phyloP scores from a whole-genome alignment of 2,329 filamentous ascomycete species.

The Calcarisporium arbuscula region DNA sequence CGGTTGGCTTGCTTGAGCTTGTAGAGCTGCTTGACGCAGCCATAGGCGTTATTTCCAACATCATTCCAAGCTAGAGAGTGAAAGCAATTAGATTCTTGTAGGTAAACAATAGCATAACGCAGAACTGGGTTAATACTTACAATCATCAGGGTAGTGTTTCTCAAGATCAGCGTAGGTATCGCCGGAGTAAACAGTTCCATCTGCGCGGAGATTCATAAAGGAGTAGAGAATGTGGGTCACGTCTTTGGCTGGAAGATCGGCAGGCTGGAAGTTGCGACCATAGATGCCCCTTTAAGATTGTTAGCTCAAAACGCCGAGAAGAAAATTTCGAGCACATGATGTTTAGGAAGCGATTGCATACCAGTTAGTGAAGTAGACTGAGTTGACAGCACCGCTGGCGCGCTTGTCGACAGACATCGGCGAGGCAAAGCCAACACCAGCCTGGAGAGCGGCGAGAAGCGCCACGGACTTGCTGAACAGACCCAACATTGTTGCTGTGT shows the following conservation, averaged over 20 bases:
- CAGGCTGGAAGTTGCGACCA: constrained; percentile 64
- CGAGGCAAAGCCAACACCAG: constrained; percentile 14
- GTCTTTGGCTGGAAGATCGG: constrained; percentile 61
- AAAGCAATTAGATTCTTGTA: too few relatives aligned
- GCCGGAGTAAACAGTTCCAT: constrained; percentile 68
- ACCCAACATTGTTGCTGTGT: constrained; percentile 8
- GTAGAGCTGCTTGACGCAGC: constrained; percentile 73
- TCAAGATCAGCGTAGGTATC: constrained; percentile 66
- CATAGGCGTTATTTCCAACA: constrained; percentile 66
- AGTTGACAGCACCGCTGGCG: constrained; percentile 24
- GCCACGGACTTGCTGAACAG: constrained; percentile 19
- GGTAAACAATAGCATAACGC: too few relatives aligned
- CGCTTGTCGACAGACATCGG: constrained; percentile 16
- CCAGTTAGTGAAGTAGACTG: constrained; percentile 46
- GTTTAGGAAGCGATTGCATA: constrained; percentile 15
- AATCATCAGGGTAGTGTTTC: constrained; percentile 67
- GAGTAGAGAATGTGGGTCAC: constrained; percentile 75
- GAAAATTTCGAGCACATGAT: background rate
- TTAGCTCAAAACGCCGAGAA: constrained; percentile 1
- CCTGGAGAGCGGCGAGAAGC: constrained; percentile 19
- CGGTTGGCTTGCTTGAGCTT: constrained; percentile 72
- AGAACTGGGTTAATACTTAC: too few relatives aligned
- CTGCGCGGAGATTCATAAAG: constrained; percentile 67
- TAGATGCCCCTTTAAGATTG: constrained; percentile 58
- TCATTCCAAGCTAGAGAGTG: constrained; percentile 57